Base-by-base conservation (phyloP, 139 green algal species). In the Chlorella sp. region DNA sequence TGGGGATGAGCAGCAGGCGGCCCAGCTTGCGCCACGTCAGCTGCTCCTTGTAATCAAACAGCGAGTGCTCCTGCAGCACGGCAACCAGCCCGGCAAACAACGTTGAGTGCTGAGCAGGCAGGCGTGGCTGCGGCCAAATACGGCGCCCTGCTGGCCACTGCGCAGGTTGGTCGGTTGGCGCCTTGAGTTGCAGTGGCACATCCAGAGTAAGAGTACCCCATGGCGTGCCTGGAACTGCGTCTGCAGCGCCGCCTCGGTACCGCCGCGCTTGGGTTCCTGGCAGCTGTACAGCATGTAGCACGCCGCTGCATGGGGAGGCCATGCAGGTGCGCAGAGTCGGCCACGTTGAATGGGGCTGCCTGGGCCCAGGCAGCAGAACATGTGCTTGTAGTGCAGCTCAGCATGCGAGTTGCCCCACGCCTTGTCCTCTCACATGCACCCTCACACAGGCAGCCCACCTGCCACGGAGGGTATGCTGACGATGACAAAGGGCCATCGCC, bases 401-500 rank as follows among this genome's bases (percentile, higher is more conserved):
- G n/a, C n/a, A n/a, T n/a, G n/a, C n/a, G n/a, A n/a, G n/a, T n/a
- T n/a, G n/a, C n/a, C n/a, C n/a, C n/a, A n/a, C n/a, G n/a, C n/a
- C n/a, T n/a, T n/a, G n/a, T n/a, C n/a, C n/a, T n/a, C n/a, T n/a
- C n/a, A n/a, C n/a, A n/a, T n/a, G n/a, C n/a, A n/a, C n/a, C n/a
- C n/a, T n/a, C n/a, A n/a, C n/a, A n/a, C n/a, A 41, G 72, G 14
- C 14, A 28, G 6, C 75, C 16, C 76, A 82, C 76, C 76, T 82
- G 56, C 93, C 3, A 98, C 60, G 1, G 91, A 76, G 0, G 94
- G 94, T 0, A 90, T 64, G 0, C 92, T 90, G 26, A 98, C 90
- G 38, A 98, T 88, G 8, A 96, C 88, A 88, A 98, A 98, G 0
- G 95, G 95, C 81, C 93, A 85, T 3, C 94, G 90, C 95, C 95